Evolutionary conservation across 345 rosid genomes (phyloP).

Genomic region (Heritiera fomes): DNA sequence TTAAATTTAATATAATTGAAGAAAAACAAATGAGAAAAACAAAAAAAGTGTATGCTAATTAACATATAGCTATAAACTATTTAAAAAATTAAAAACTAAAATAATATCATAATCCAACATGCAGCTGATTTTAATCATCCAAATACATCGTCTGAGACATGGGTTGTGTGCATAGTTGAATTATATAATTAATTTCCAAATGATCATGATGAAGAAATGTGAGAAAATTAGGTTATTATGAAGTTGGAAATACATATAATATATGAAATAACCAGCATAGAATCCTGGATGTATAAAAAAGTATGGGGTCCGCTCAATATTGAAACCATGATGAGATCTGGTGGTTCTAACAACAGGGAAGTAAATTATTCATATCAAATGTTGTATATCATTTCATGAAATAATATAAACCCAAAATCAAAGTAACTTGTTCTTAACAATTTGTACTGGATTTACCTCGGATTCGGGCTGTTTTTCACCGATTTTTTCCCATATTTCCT

Average conservation of each 20-base stretch:
- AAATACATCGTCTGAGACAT: neutral
- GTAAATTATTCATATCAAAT: neutral
- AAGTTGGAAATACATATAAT: neutral
- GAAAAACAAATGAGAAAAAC: neutral
- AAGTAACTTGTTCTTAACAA: neutral
- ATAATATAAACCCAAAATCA: neutral
- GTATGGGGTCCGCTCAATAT: constrained; percentile 12
- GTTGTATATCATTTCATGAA: constrained; percentile 13
- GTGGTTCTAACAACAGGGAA: neutral
- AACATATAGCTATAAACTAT: neutral
- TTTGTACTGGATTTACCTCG: constrained; percentile 50
- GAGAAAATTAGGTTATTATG: neutral
- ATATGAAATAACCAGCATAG: neutral
- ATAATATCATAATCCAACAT: neutral
- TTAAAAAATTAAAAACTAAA: neutral
- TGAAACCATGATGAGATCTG: constrained; percentile 3
- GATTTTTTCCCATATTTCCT: constrained; percentile 93
- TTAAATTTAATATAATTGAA: neutral
- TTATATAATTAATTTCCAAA: neutral
- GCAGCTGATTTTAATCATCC: neutral
- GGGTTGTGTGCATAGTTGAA: neutral
- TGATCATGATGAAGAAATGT: neutral
- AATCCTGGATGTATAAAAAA: neutral
- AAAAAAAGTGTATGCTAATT: neutral
- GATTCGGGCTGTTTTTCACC: constrained; percentile 80